Evolutionary conservation across 345 rosid species (phyloP).

Genomic region (Ceriops decandra): DNA sequence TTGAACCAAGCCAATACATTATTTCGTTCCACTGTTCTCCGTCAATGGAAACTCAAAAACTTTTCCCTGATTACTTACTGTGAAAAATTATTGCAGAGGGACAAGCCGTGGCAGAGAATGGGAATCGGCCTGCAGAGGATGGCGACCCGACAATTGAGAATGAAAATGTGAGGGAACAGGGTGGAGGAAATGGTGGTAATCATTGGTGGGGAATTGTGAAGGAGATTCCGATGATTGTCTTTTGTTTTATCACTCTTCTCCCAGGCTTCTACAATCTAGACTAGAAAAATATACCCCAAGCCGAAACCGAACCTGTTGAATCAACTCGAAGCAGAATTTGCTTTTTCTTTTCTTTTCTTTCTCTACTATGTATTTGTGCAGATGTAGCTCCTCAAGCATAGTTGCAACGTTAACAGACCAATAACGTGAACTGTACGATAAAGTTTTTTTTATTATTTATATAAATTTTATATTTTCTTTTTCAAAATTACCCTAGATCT

Average conservation of each 20-base stretch:
- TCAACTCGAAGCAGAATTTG: no score
- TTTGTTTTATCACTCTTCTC: slow-evolving; percentile 91
- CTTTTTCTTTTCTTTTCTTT: no score
- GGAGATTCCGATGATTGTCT: slow-evolving; percentile 94
- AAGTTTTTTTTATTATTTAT: no score
- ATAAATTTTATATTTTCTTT: no score
- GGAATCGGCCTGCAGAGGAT: slow-evolving; percentile 41
- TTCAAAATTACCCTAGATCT: no score
- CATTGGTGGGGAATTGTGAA: slow-evolving; percentile 94
- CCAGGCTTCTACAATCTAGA: slow-evolving; percentile 96
- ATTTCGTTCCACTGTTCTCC: no score
- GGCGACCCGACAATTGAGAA: slow-evolving; percentile 55
- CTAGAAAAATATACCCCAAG: slow-evolving; percentile 24
- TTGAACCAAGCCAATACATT: no score
- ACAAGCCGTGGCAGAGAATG: slow-evolving; percentile 62
- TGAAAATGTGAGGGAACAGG: slow-evolving; percentile 42
- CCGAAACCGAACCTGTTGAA: not conserved
- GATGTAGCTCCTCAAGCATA: no score
- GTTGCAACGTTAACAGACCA: no score
- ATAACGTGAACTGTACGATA: no score
- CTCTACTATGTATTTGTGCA: no score
- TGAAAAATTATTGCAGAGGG: slow-evolving; percentile 41
- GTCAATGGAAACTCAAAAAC: no score
- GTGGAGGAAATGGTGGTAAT: slow-evolving; percentile 51
- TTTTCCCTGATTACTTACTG: not conserved